Percentiles rank a stretch among this genome's conserved stretches.
Evolutionary conservation across 2,329 filamentous ascomycete genomes (phyloP).

Genomic region (Diplocarpon rosae): DNA sequence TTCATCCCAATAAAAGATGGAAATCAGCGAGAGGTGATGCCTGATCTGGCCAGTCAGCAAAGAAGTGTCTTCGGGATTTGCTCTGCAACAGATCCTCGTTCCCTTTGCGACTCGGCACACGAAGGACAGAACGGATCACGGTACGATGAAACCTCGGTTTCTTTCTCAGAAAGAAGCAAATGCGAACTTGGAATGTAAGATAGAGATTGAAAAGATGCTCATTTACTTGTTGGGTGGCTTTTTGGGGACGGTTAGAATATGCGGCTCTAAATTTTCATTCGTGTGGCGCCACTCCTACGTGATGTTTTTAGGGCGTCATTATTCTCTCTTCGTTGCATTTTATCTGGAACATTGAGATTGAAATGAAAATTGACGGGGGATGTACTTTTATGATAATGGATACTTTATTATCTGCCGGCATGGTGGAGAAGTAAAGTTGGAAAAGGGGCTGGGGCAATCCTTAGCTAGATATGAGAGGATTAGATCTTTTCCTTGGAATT

Average conservation of each 20-base stretch:
- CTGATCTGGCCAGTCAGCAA: background rate
- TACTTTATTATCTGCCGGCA: background rate
- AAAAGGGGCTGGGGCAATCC: background rate
- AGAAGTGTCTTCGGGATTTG: conserved; percentile 3
- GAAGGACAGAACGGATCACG: background rate
- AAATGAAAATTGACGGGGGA: background rate
- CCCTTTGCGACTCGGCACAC: background rate
- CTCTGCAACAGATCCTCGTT: background rate
- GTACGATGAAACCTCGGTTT: background rate
- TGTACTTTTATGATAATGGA: background rate
- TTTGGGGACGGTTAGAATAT: background rate
- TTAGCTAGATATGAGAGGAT: background rate
- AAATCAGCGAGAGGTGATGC: background rate
- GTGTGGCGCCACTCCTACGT: background rate
- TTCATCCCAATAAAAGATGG: background rate
- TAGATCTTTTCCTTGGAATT: background rate
- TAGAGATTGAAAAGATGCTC: background rate
- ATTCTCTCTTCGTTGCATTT: background rate
- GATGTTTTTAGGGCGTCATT: background rate
- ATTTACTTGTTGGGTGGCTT: background rate
- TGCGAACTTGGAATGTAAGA: background rate
- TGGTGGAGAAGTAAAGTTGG: background rate
- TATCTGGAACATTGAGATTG: background rate
- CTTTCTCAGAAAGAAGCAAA: background rate
- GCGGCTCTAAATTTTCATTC: background rate